Percentiles rank a stretch among this genome's conserved stretches.
Conservation (phyloP, 2,329 filamentous ascomycete species). For the Biscogniauxia marginata region DNA sequence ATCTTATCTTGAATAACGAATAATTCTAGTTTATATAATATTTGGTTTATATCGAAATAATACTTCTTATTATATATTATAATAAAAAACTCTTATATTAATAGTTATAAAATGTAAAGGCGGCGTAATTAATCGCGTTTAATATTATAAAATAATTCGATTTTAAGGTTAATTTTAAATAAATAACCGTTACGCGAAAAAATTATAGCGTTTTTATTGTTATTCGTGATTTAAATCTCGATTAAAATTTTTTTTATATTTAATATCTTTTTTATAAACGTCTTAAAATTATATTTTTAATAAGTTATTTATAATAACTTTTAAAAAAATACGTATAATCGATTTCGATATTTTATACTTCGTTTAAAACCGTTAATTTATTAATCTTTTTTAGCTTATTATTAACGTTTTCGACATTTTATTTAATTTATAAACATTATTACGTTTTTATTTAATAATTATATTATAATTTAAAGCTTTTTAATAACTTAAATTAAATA, state of each 20-base stretch:
- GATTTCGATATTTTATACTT: no score
- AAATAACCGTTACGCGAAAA: not conserved
- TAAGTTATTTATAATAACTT: not conserved
- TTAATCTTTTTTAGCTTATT: not conserved
- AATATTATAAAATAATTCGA: not conserved
- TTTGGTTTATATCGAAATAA: not conserved
- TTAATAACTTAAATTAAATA: constrained; percentile 1
- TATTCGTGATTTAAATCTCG: not conserved
- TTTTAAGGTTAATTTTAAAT: no score
- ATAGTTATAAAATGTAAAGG: not conserved
- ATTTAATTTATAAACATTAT: not conserved
- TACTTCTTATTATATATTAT: not conserved
- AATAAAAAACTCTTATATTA: no score
- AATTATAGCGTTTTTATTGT: not conserved
- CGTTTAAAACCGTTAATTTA: not conserved
- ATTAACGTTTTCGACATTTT: not conserved
- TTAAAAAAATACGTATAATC: not conserved
- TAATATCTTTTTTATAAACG: not conserved
- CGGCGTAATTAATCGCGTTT: not conserved
- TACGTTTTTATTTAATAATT: no score
- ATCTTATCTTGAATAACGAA: not conserved
- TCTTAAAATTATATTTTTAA: no score
- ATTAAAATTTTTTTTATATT: not conserved
- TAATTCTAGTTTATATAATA: constrained; percentile 1
- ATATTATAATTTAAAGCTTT: no score